Percentiles rank a stretch among this genome's conserved stretches.
These are phyloP conservation scores for Talaromyces thailandensis DNA, from an alignment of 495 filamentous ascomycete genomes.

Conservation along the genomic window DNA sequence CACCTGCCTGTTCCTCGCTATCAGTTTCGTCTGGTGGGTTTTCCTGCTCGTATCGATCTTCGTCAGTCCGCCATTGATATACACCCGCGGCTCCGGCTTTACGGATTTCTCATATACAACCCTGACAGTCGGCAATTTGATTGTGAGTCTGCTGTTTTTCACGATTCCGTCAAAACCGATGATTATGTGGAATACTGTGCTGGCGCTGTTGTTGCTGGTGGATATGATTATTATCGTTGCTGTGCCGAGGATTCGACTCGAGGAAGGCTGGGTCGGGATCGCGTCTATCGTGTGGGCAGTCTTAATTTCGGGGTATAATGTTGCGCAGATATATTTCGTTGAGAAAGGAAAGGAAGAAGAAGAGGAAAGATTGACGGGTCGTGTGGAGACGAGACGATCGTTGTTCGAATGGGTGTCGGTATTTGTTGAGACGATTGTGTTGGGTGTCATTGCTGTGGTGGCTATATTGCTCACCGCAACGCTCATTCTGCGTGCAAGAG, in stretches of 20 bases:
- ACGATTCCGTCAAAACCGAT: conserved; percentile 68
- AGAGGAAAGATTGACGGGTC: conserved; percentile 84
- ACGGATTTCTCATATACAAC: conserved; percentile 75
- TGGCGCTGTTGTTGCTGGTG: conserved; percentile 64
- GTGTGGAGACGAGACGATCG: conserved; percentile 75
- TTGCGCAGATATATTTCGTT: conserved; percentile 61
- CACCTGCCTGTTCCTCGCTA: conserved; percentile 59
- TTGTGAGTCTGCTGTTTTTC: conserved; percentile 80
- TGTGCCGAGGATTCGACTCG: conserved; percentile 59
- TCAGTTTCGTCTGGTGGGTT: conserved; percentile 87
- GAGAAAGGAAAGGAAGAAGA: conserved; percentile 86
- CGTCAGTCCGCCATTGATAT: conserved; percentile 75
- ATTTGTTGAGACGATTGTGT: conserved; percentile 60
- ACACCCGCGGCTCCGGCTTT: conserved; percentile 83
- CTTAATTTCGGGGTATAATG: conserved; percentile 52
- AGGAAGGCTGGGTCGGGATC: conserved; percentile 88
- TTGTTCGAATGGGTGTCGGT: conserved; percentile 77
- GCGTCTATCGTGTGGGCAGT: conserved; percentile 72
- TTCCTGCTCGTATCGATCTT: conserved; percentile 79
- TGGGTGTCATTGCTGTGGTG: conserved; percentile 55
- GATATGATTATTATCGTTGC: conserved; percentile 71
- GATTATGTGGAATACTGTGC: conserved; percentile 55
- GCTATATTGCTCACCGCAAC: conserved; percentile 68
- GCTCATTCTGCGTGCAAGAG: conserved; percentile 65
- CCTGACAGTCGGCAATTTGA: conserved; percentile 60